Evolutionary conservation across 768 basidiomycete species (phyloP), one percentile per base, ranked within the genome.

Genomic region (Dacryopinax spathularia): DNA sequence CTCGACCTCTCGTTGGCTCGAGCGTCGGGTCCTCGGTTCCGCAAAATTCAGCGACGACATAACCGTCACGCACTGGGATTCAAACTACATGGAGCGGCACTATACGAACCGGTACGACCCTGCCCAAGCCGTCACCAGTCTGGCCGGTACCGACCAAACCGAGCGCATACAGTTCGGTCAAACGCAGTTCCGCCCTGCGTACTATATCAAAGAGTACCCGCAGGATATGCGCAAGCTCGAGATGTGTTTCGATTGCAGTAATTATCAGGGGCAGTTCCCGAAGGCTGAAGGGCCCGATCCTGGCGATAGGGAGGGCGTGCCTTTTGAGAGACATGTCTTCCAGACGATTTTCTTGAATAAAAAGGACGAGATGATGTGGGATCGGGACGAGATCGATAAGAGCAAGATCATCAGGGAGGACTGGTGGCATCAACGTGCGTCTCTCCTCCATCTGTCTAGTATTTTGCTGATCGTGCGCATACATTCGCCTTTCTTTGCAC

Each of bases 201-300:
- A 80, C 66, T 80, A 77, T 67, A 79, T 78, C 33, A 73, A 75
- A 65, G 77, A 75, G 61, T 78, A 81, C 61, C 74, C 73, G 5
- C 62, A 71, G 29, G 78, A 79, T 67, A 78, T 75, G 65, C 73
- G 70, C 35, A 80, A 77, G 73, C 74, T 80, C 56, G 80, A 81
- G 69, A 81, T 80, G 80, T 78, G 77, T 66, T 81, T 81, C 69
- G 79, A 81, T 66, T 68, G 80, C 33, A 79, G 78, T 9, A 72
- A 76, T 65, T 81, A 80, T 66, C 79, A 80, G 69, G 76, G 78
- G 6, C 78, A 80, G 71, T 76, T 77, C 65, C 70, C 70, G 20
- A 39, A 16, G 25, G 70, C 71, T 25, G 72, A 69, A 66, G 68
- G 71, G 18, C 70, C 72, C 5, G 25, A 33, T 5, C n/a, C 63